Percentiles rank a stretch among this genome's conserved stretches.
These are phyloP conservation scores for Ilyonectria destructans DNA, from an alignment of 2,329 filamentous ascomycete genomes.

Conservation along the genomic window DNA sequence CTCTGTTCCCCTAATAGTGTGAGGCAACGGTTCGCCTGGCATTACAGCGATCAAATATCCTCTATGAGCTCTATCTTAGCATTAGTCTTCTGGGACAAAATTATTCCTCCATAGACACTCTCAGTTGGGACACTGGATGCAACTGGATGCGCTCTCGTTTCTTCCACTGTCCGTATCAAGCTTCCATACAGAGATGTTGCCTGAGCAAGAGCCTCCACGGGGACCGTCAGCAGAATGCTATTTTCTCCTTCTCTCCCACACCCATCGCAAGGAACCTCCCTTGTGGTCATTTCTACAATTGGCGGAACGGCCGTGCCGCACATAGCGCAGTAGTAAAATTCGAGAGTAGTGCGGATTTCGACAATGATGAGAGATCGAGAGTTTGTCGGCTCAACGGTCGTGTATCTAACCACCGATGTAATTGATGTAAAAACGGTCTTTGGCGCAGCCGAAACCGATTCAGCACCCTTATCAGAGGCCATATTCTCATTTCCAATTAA, in stretches of 20 bases:
- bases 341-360: background rate
- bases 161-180: too few relatives aligned
- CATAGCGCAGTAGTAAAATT: background rate
- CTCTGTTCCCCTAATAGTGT: too few relatives aligned
- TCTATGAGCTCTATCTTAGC: too few relatives aligned
- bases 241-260: background rate
- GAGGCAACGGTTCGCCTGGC: too few relatives aligned
- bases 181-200: background rate
- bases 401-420: background rate
- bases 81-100: too few relatives aligned
- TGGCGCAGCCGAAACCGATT: background rate
- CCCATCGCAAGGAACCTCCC: background rate
- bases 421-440: background rate
- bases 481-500: background rate
- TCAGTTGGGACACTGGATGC: too few relatives aligned
- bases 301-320: background rate
- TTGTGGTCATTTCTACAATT: background rate
- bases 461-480: too few relatives aligned
- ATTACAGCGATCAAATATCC: too few relatives aligned
- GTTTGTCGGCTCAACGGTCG: background rate
- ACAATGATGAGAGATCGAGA: background rate
- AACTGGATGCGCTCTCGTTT: background rate
- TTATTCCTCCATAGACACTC: too few relatives aligned
- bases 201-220: background rate
- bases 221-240: background rate